Evolutionary conservation across 345 rosid genomes (phyloP).

Genomic region (Punica granatum): DNA sequence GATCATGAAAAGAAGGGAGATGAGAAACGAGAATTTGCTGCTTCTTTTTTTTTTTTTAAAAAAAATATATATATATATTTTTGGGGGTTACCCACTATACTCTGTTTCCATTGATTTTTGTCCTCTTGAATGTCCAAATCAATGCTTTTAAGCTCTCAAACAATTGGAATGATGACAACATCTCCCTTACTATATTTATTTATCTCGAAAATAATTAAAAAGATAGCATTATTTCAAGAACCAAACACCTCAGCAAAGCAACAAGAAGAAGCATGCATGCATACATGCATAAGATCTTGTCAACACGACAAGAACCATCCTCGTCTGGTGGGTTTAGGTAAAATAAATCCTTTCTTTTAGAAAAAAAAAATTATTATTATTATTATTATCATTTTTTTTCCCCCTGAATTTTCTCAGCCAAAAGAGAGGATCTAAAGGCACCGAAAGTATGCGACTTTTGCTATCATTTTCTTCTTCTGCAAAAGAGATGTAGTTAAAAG

Average conservation of each 20-base stretch:
- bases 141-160: slow-evolving; percentile 4
- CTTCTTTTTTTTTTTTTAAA: neutral
- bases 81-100: neutral
- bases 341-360: no score
- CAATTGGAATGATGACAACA: slow-evolving; percentile 1
- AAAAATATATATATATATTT: neutral
- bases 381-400: neutral
- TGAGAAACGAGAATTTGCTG: neutral
- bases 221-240: neutral
- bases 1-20: neutral
- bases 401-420: neutral
- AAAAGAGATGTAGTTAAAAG: neutral
- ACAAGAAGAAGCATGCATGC: neutral
- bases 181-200: neutral
- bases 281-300: neutral
- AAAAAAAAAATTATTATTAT: no score
- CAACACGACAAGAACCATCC: neutral
- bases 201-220: no score
- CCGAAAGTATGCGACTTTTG: neutral
- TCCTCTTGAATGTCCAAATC: slow-evolving; percentile 8
- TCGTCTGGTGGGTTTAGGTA: no score
- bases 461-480: neutral
- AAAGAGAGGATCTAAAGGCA: slow-evolving; percentile 4
- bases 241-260: neutral
- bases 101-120: neutral